Evolutionary conservation across 306 rosid species (phyloP).

Genomic region (Quercus alba): DNA sequence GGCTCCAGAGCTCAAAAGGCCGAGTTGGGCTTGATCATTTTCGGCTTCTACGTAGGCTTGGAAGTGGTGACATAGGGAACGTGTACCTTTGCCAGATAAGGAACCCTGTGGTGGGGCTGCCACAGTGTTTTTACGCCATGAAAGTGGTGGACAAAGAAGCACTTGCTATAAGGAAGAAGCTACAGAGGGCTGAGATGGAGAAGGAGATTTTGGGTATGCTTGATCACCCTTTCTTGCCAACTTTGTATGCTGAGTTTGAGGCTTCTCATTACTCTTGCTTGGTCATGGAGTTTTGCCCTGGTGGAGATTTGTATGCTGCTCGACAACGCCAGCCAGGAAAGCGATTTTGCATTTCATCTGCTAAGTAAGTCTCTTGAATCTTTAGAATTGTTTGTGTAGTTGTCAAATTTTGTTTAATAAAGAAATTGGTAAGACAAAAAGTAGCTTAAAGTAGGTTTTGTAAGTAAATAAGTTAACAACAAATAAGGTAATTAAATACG

Average conservation of each 20-base stretch:
- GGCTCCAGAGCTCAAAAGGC: constrained; percentile 59
- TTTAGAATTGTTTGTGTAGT: background rate
- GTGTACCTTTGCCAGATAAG: constrained; percentile 92
- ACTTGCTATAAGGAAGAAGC: constrained; percentile 72
- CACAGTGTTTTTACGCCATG: constrained; percentile 86
- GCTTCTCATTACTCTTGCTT: constrained; percentile 96
- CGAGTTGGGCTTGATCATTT: constrained; percentile 77
- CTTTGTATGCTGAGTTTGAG: constrained; percentile 79
- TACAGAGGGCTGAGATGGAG: constrained; percentile 89
- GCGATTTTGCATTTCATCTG: constrained; percentile 63
- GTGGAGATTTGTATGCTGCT: constrained; percentile 85
- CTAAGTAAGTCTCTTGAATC: constrained; percentile 49
- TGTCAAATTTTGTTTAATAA: background rate
- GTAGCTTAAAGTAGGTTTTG: too few species aligned
- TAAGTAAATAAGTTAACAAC: too few species aligned
- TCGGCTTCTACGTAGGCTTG: constrained; percentile 69
- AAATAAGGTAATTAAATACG: too few species aligned
- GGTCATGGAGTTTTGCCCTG: constrained; percentile 98
- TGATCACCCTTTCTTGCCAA: constrained; percentile 93
- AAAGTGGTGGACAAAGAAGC: constrained; percentile 97
- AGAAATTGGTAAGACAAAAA: too few species aligned
- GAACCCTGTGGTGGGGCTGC: constrained; percentile 58
- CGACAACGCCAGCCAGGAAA: constrained; percentile 72
- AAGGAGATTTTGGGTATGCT: constrained; percentile 76
- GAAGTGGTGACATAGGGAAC: constrained; percentile 89